Percentiles rank a stretch among this genome's conserved stretches.
phyloP scores from a whole-genome alignment of 768 basidiomycete genomes.

The Pulveroboletus sp. region DNA sequence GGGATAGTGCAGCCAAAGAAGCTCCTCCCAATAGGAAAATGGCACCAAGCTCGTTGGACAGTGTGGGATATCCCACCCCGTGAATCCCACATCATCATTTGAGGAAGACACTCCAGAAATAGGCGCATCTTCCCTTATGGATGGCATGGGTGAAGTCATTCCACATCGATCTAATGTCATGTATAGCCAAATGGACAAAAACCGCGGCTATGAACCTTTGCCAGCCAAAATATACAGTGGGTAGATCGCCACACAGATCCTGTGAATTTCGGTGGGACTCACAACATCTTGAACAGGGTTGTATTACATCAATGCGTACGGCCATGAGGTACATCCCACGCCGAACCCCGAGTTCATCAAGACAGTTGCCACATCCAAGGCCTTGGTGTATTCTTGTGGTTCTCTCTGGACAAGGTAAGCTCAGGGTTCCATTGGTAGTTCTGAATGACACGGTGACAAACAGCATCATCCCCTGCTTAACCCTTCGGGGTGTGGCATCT shows the following conservation, averaged over 20 bases:
- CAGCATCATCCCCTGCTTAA: slow-evolving; percentile 89
- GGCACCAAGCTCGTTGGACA: slow-evolving; percentile 80
- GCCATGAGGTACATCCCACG: slow-evolving; percentile 85
- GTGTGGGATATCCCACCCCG: slow-evolving; percentile 90
- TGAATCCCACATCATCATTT: slow-evolving; percentile 32
- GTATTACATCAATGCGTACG: slow-evolving; percentile 88
- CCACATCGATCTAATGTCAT: slow-evolving; percentile 55
- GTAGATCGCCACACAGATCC: slow-evolving; percentile 30
- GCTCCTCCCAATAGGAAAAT: slow-evolving; percentile 48
- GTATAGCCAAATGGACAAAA: slow-evolving; percentile 56
- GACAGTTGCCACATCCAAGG: slow-evolving; percentile 52
- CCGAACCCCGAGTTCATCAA: slow-evolving; percentile 80
- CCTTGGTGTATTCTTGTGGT: slow-evolving; percentile 88
- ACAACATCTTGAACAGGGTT: slow-evolving; percentile 44
- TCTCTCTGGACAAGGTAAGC: slow-evolving; percentile 88
- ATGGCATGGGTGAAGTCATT: slow-evolving; percentile 49
- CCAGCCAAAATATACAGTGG: slow-evolving; percentile 59
- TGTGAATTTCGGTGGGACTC: not conserved
- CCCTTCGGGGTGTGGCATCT: slow-evolving; percentile 72
- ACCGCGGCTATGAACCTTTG: slow-evolving; percentile 47
- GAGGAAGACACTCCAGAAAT: slow-evolving; percentile 27
- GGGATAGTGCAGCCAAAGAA: slow-evolving; percentile 32
- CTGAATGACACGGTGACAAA: slow-evolving; percentile 4
- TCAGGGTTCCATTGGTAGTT: slow-evolving; percentile 1
- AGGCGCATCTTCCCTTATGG: slow-evolving; percentile 43